Evolutionary conservation across 805 yeast genomes (phyloP), one percentile per base, ranked within the genome.

Genomic region (Saccharomyces eubayanus): DNA sequence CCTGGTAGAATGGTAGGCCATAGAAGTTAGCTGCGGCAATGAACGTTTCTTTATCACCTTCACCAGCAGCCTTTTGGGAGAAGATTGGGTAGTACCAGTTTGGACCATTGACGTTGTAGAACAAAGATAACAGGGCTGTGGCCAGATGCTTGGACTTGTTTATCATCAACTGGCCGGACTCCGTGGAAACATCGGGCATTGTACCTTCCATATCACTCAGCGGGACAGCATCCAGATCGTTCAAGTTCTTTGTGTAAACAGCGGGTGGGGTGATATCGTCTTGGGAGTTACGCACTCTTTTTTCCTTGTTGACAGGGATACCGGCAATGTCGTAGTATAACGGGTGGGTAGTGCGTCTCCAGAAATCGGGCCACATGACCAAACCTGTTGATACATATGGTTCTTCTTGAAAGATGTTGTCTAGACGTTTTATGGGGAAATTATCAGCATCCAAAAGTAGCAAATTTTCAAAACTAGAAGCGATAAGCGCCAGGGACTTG

Each of bases 281-380:
- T 62, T 68, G 62, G 21, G 64, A 62, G 52, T 66, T 61, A 67
- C 80, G 58, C 57, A 73, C 74, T n/a, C 69, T 72, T 53, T 61
- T 74, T 58, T 59, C 74, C 43, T 63, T 62, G 30, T 79, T 77
- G 1, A 83, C 73, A 48, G 73, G 63, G 9, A 83, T 73, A 2
- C 81, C 89, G 0, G 90, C 90, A 59, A 89, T 82, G 31, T 80
- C 77, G 69, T 85, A 89, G 64, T 79, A 87, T 47, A 73, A 69
- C 10, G 96, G 96, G 2, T 88, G 81, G 0, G 92, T 87, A 12
- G 91, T 83, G 59, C 96, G 77, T 67, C 84, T 80, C 96, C 96
- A 89, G 69, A 83, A 89, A 70, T 89, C 96, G 2, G 96, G 95
- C 92, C 95, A 89, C 36, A 83, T 66, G 28, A 84, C 72, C 64